phyloP scores from a whole-genome alignment of 352 stramenopile genomes.

The Pythium insidiosum region DNA sequence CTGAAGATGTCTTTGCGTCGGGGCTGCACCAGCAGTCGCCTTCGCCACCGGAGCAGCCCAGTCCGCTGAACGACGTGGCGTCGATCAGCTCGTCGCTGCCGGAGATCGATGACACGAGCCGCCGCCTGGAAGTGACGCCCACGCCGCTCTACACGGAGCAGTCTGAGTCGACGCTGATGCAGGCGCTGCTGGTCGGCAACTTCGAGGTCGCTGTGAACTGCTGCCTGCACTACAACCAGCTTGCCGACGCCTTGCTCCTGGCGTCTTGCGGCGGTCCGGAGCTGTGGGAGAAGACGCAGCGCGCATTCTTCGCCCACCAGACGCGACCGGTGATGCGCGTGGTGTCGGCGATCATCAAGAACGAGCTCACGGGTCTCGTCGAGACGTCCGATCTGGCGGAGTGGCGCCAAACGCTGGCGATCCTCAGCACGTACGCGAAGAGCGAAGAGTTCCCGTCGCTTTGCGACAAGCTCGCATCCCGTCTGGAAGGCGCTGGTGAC shows the following conservation, averaged over 20 bases:
- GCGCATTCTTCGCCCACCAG: constrained; percentile 90
- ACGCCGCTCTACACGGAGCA: constrained; percentile 79
- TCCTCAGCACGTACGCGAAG: constrained; percentile 96
- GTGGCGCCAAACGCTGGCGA: constrained; percentile 97
- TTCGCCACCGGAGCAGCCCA: not conserved
- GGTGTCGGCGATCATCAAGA: constrained; percentile 95
- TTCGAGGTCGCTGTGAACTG: constrained; percentile 97
- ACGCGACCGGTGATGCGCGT: constrained; percentile 93
- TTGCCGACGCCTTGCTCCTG: constrained; percentile 95
- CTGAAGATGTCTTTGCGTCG: constrained; percentile 73
- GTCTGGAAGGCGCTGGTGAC: constrained; percentile 89
- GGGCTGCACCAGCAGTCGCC: constrained; percentile 41
- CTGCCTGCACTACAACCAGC: constrained; percentile 93
- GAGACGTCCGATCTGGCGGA: constrained; percentile 88
- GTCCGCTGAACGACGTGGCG: constrained; percentile 20
- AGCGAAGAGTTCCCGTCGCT: constrained; percentile 95
- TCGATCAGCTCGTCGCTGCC: constrained; percentile 38
- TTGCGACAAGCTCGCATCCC: constrained; percentile 90
- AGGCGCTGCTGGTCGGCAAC: constrained; percentile 95
- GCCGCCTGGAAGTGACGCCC: constrained; percentile 53
- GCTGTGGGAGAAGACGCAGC: constrained; percentile 94
- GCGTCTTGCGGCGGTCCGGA: constrained; percentile 90
- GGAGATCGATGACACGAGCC: constrained; percentile 58
- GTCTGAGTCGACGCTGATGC: constrained; percentile 91
- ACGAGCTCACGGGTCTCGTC: constrained; percentile 77